Evolutionary conservation across 2,329 filamentous ascomycete species (phyloP).

Genomic region (Leptographium galeiforme): DNA sequence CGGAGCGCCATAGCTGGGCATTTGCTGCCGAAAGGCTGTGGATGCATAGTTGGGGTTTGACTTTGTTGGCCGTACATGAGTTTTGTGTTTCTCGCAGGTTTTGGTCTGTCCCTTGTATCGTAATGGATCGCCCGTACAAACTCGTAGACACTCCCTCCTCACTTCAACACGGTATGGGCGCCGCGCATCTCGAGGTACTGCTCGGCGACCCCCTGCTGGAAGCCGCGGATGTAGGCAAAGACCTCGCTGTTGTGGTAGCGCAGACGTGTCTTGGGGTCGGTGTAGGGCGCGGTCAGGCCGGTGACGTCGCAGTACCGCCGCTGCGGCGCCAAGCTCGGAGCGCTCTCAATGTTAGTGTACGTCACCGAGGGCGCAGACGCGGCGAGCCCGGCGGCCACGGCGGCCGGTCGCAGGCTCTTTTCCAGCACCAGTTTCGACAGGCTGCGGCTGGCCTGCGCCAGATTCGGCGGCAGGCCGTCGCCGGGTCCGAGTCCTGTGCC

Average conservation of each 20-base stretch:
- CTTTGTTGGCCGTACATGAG: constrained; percentile 76
- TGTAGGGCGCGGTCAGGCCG: constrained; percentile 78
- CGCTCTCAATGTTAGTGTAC: constrained; percentile 88
- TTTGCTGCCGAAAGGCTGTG: constrained; percentile 60
- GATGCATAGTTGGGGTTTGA: constrained; percentile 91
- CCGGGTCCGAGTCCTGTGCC: too few relatives aligned
- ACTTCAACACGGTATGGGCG: constrained; percentile 89
- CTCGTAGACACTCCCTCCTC: constrained; percentile 17
- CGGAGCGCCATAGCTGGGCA: constrained; percentile 80
- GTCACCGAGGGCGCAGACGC: constrained; percentile 58
- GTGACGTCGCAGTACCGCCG: constrained; percentile 95
- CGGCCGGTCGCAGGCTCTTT: constrained; percentile 48
- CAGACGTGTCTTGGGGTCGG: constrained; percentile 87
- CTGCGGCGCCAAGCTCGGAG: constrained; percentile 71
- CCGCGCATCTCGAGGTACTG: constrained; percentile 80
- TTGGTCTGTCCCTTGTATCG: neutral
- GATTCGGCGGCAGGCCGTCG: too few relatives aligned
- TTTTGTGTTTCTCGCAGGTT: neutral
- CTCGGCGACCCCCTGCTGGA: constrained; percentile 75
- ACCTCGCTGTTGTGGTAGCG: constrained; percentile 90
- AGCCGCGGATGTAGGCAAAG: constrained; percentile 65
- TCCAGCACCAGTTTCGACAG: constrained; percentile 80
- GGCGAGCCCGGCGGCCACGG: neutral
- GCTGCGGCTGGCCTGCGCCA: constrained; percentile 79
- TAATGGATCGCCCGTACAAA: neutral